These are phyloP conservation scores for Hanseniaspora meyeri DNA, from an alignment of 805 yeast species.

Conservation along the genomic window DNA sequence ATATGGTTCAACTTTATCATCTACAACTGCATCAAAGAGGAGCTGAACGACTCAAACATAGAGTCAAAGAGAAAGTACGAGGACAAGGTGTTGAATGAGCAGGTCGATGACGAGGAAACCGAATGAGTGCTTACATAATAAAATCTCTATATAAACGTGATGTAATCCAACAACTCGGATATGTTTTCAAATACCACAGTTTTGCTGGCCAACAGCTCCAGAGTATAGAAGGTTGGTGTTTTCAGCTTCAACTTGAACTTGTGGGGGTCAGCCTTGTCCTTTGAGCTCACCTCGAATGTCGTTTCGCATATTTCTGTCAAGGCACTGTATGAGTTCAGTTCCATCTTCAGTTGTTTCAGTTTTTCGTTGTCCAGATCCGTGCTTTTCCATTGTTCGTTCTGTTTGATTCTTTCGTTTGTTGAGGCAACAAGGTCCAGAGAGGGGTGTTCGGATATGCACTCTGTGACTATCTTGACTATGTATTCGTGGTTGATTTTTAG, in stretches of 20 bases:
- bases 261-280: not conserved
- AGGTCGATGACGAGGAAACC: constrained; percentile 5
- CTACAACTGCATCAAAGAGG: constrained; percentile 53
- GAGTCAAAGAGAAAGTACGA: constrained; percentile 19
- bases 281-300: not conserved
- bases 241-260: not conserved
- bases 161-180: constrained; percentile 1
- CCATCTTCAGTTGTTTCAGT: not conserved
- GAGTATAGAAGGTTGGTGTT: not conserved
- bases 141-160: not conserved
- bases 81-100: constrained; percentile 13
- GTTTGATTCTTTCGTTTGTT: not conserved
- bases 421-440: not conserved
- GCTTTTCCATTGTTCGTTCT: not conserved
- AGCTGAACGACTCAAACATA: constrained; percentile 40
- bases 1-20: constrained; percentile 58
- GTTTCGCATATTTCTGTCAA: not conserved
- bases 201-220: not conserved
- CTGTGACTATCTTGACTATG: not conserved
- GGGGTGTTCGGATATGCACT: not conserved
- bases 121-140: constrained; percentile 1
- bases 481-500: constrained; percentile 1
- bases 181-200: not conserved
- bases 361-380: not conserved
- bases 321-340: not conserved